Conservation (phyloP, 2,329 filamentous ascomycete genomes). For the Alternaria sp. region DNA sequence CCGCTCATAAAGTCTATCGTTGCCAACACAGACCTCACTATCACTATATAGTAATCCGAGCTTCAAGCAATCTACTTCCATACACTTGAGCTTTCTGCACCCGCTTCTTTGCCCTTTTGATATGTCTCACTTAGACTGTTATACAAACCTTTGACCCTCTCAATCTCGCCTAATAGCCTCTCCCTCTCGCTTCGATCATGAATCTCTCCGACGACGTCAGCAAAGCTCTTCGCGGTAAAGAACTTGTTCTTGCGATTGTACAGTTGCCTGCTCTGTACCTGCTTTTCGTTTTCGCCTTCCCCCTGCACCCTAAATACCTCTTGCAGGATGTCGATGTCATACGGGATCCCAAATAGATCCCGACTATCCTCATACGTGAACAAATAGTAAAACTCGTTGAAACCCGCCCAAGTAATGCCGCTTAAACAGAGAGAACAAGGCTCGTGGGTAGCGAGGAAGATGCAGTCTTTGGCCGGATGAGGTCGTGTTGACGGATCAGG, state of each 20-base stretch:
- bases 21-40: not conserved
- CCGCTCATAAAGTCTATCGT: not conserved
- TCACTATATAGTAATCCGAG: no score
- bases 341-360: conserved; percentile 64
- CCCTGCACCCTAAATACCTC: conserved; percentile 62
- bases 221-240: conserved; percentile 49
- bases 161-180: conserved; percentile 51
- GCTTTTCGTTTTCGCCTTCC: conserved; percentile 26
- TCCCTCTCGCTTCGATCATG: conserved; percentile 9
- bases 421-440: conserved; percentile 67
- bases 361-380: conserved; percentile 68
- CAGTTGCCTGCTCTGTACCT: conserved; percentile 53
- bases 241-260: conserved; percentile 67
- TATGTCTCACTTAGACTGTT: conserved; percentile 24
- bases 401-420: conserved; percentile 66
- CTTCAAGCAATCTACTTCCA: conserved; percentile 19
- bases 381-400: conserved; percentile 65
- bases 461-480: conserved; percentile 57
- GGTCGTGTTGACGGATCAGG: conserved; percentile 47
- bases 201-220: conserved; percentile 33
- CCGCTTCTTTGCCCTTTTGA: conserved; percentile 24
- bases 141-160: conserved; percentile 57
- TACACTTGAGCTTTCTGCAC: conserved; percentile 23
- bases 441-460: conserved; percentile 68
- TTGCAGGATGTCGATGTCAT: conserved; percentile 66